phyloP scores from a whole-genome alignment of 2,329 filamentous ascomycete genomes.

The Penicillium brasilianum region DNA sequence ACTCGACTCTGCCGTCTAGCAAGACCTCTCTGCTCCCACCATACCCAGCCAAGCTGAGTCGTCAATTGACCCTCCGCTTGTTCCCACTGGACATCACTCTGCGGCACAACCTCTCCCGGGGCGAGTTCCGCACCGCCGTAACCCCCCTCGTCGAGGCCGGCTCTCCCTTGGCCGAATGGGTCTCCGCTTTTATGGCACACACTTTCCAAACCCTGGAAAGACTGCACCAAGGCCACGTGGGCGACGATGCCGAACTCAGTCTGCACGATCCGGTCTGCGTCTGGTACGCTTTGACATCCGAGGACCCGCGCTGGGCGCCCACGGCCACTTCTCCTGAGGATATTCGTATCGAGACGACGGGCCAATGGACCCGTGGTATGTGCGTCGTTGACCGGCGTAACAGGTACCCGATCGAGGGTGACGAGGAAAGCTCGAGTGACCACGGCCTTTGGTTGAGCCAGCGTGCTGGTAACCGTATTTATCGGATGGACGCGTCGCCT shows the following conservation, averaged over 20 bases:
- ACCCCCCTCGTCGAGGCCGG: conserved; percentile 62
- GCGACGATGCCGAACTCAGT: conserved; percentile 61
- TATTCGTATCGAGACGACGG: conserved; percentile 83
- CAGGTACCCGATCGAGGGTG: conserved; percentile 50
- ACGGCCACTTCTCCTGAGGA: conserved; percentile 69
- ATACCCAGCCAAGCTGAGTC: conserved; percentile 69
- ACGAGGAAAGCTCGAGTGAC: conserved; percentile 70
- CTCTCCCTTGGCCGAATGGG: conserved; percentile 76
- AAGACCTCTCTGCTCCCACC: conserved; percentile 53
- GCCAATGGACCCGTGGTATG: conserved; percentile 95
- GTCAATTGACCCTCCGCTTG: conserved; percentile 68
- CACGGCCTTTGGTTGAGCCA: conserved; percentile 75
- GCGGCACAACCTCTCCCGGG: conserved; percentile 67
- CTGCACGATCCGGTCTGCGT: conserved; percentile 80
- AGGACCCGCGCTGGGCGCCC: conserved; percentile 46
- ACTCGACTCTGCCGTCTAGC: conserved; percentile 78
- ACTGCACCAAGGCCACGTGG: conserved; percentile 60
- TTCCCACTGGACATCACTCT: conserved; percentile 81
- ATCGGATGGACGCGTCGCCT: conserved; percentile 72
- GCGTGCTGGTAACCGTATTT: conserved; percentile 77
- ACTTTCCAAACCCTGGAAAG: conserved; percentile 71
- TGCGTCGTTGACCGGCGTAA: conserved; percentile 78
- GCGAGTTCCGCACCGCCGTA: conserved; percentile 63
- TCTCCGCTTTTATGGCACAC: conserved; percentile 71
- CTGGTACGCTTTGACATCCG: conserved; percentile 72